Base-by-base conservation (phyloP, 352 stramenopile species). In the Phytophthora syringae region DNA sequence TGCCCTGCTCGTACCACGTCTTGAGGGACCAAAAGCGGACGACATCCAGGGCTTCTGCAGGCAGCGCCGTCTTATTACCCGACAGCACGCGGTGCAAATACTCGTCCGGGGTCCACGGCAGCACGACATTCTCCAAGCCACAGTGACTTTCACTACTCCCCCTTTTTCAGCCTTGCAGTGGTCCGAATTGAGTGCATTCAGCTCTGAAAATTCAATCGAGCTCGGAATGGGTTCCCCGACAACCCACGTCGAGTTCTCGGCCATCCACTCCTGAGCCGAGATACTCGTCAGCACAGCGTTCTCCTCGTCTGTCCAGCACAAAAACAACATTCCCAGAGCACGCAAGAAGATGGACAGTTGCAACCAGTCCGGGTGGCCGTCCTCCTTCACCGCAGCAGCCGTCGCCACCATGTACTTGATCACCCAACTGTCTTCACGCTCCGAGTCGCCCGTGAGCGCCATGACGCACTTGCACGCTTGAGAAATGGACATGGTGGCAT, bases 281-380 rank as follows among this genome's bases (percentile, higher is more conserved):
- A 94, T 88, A 44, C 82, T 88, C 5, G 82, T 82, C 32, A 95
- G 58, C 28, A 68, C 64, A 21, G 79, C 70, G 37, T 86, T 86
- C 0, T 89, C 80, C 4, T 93, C 84, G 45, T 93, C 85, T 2
- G 77, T 79, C 85, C 84, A 95, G 34, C 77, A 79, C 45, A 95
- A 42, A 39, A 95, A 95, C 0, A 93, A 44, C 79, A 95, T 79
- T 1, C 87, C 84, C 1, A 95, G 54, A 0, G 82, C 82, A 40
- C 85, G 84, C 66, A 95, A 30, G 58, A 95, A 95, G 2, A 91
- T 52, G 7, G 74, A 69, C 21, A 95, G 71, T 67, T 95, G 87
- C 39, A 95, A 61, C 87, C 87, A 95, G 49, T 95, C 87, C 0
- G 87, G 87, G 53, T 93, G 87, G 12, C 85, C 85, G 27, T 94